A percentile compares a stretch with the other conserved stretches of the same genome.
Conservation (phyloP, 192 early-diverging fungal species). For the Allomyces javanicus region DNA sequence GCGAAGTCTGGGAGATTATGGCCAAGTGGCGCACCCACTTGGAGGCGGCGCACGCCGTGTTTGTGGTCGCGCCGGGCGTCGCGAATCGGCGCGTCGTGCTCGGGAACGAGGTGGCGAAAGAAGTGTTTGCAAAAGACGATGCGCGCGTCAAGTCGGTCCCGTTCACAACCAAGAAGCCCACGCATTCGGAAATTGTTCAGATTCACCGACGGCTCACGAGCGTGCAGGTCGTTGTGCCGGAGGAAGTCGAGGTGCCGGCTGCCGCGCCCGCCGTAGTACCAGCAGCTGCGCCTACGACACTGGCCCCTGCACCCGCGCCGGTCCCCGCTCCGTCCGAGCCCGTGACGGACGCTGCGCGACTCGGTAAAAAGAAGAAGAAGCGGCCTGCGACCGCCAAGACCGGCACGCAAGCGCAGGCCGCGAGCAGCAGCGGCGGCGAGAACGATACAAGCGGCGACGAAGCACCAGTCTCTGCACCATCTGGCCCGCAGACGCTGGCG, state of each 20-base stretch:
- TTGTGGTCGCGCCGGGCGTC: slow-evolving; percentile 47
- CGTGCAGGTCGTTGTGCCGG: neutral
- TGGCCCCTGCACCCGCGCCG: neutral
- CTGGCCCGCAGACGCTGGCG: neutral
- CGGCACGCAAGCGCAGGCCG: neutral
- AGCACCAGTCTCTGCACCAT: neutral
- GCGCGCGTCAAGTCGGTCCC: slow-evolving; percentile 44
- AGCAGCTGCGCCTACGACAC: neutral
- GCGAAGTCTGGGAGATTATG: slow-evolving; percentile 60
- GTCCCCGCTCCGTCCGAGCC: neutral
- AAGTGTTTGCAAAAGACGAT: slow-evolving; percentile 17
- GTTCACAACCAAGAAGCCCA: slow-evolving; percentile 35
- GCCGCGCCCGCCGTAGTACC: neutral
- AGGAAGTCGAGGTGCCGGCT: neutral
- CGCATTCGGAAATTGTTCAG: neutral
- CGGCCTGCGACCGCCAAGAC: neutral
- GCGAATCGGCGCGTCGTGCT: slow-evolving; percentile 11
- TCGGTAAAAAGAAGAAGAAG: neutral
- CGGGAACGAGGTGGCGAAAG: neutral
- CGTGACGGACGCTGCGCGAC: neutral
- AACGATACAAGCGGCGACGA: neutral
- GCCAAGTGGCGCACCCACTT: slow-evolving; percentile 49
- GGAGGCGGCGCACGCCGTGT: slow-evolving; percentile 37
- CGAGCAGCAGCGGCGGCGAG: neutral
- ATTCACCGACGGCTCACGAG: neutral